These are phyloP conservation scores for Naganishia vaughanmartiniae DNA, from an alignment of 768 basidiomycete genomes.

Conservation along the genomic window DNA sequence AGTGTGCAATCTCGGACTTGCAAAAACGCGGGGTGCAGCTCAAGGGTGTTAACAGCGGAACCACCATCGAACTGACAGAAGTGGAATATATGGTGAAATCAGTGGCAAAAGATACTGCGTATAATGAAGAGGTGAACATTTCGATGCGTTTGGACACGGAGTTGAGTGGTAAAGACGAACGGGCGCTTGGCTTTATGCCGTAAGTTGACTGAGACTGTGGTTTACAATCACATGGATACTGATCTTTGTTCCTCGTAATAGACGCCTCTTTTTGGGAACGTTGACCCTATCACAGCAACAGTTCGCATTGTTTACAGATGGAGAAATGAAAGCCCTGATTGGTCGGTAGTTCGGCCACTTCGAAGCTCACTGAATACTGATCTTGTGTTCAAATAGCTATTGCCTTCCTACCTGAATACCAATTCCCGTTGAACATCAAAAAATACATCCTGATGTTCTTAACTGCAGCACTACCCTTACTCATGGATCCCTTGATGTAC, in stretches of 20 bases:
- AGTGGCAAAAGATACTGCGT: neutral
- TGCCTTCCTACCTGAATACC: neutral
- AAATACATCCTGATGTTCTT: neutral
- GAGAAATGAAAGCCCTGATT: slow-evolving; percentile 1
- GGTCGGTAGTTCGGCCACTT: neutral
- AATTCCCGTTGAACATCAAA: neutral
- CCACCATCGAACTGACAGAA: neutral
- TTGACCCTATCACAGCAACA: neutral
- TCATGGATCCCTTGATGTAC: slow-evolving; percentile 4
- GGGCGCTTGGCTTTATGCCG: neutral
- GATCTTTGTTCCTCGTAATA: neutral
- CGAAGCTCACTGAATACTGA: neutral
- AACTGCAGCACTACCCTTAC: neutral
- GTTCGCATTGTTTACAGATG: neutral
- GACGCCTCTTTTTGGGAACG: neutral
- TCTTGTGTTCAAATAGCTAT: neutral
- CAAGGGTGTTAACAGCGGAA: neutral
- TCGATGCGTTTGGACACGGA: neutral
- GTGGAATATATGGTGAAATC: neutral
- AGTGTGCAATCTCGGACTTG: neutral
- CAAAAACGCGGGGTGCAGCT: neutral
- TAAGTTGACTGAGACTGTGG: neutral
- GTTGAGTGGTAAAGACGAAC: neutral
- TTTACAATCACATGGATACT: neutral
- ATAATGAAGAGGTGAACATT: neutral